phyloP scores from a whole-genome alignment of 139 green algal genomes.

The Tetradesmus obliquus region DNA sequence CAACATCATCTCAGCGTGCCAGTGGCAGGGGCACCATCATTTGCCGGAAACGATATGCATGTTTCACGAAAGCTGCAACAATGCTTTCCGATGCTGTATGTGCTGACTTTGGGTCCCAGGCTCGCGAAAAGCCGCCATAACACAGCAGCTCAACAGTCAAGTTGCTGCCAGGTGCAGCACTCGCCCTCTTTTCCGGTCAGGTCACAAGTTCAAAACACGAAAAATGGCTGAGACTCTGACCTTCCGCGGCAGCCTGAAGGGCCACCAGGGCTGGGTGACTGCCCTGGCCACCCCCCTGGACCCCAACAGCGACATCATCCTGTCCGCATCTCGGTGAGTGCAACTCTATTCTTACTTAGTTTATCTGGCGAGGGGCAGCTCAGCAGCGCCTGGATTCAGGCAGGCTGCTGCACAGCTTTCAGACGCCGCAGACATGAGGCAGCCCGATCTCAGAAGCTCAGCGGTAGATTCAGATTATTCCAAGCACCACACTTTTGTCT shows the following conservation, averaged over 20 bases:
- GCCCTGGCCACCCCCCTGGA: constrained; percentile 95
- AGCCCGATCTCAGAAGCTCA: not conserved
- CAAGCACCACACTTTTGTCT: too few relatives aligned
- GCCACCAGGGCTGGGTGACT: constrained; percentile 80
- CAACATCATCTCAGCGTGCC: not conserved
- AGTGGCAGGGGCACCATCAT: not conserved
- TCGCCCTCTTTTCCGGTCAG: constrained; percentile 16
- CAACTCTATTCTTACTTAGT: not conserved
- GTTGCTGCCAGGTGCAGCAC: not conserved
- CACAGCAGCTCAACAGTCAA: not conserved
- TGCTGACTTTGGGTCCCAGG: too few relatives aligned
- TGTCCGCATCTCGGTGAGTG: constrained; percentile 91
- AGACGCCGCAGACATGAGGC: not conserved
- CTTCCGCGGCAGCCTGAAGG: constrained; percentile 81
- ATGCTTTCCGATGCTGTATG: not conserved
- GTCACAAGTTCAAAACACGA: constrained; percentile 1
- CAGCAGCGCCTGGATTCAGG: not conserved
- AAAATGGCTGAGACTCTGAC: constrained; percentile 85
- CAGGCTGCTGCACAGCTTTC: too few relatives aligned
- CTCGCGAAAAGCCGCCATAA: not conserved
- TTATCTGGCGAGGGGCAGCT: not conserved
- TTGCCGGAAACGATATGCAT: not conserved
- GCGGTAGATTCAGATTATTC: not conserved
- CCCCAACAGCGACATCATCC: constrained; percentile 91
- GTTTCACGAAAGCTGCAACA: not conserved